Evolutionary conservation across 164 flowering plant species (phyloP).

Genomic region (Chimonanthus praecox): DNA sequence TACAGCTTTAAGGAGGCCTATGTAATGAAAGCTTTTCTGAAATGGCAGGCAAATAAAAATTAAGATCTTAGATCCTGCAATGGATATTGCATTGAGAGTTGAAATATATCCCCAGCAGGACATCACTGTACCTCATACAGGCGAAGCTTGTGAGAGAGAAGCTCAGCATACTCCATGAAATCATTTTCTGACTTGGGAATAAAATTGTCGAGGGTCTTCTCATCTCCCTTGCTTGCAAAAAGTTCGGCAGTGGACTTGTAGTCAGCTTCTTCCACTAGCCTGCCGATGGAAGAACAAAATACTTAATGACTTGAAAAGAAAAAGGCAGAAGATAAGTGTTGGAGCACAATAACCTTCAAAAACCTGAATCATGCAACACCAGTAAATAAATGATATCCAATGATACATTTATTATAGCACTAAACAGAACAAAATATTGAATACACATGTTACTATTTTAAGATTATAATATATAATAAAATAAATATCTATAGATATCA

Average conservation of each 20-base stretch:
- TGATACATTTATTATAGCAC: too few relatives aligned
- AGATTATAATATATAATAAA: too few relatives aligned
- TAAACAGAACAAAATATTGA: too few relatives aligned
- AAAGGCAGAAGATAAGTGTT: too few relatives aligned
- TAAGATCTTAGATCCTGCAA: background rate
- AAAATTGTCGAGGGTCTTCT: slow-evolving; percentile 70
- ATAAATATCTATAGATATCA: too few relatives aligned
- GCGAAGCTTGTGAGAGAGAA: slow-evolving; percentile 66
- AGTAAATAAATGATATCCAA: too few relatives aligned
- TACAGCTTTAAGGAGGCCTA: slow-evolving; percentile 73
- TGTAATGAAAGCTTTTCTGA: slow-evolving; percentile 94
- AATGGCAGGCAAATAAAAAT: background rate
- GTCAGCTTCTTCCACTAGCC: slow-evolving; percentile 96
- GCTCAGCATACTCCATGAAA: slow-evolving; percentile 86
- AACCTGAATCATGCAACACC: too few relatives aligned
- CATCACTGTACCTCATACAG: slow-evolving; percentile 60
- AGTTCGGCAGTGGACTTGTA: slow-evolving; percentile 72
- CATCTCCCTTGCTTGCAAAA: slow-evolving; percentile 62
- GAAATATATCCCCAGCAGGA: background rate
- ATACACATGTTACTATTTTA: too few relatives aligned
- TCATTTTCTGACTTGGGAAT: slow-evolving; percentile 92
- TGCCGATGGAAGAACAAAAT: slow-evolving; percentile 17
- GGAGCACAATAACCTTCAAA: too few relatives aligned
- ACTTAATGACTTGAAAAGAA: background rate
- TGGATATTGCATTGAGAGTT: background rate